Evolutionary conservation across 2,329 filamentous ascomycete species (phyloP).

Genomic region (Botrytis byssoidea): DNA sequence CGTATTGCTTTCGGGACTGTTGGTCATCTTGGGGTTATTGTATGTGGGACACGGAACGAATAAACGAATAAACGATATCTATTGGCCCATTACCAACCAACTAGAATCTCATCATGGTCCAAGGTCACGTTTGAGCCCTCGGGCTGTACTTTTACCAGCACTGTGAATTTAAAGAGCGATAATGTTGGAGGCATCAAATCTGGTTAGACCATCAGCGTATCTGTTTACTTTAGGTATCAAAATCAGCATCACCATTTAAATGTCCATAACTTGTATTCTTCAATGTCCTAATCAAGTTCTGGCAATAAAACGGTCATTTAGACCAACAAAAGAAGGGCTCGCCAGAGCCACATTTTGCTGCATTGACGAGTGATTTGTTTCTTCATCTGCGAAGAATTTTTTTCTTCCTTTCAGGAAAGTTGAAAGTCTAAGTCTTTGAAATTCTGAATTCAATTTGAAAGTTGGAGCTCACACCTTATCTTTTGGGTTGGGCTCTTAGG

Average conservation of each 20-base stretch:
- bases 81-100: too few relatives aligned
- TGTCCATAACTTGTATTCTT: not conserved
- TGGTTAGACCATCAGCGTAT: not conserved
- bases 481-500: rapidly evolving
- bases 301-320: not conserved
- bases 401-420: not conserved
- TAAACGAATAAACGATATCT: not conserved
- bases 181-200: not conserved
- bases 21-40: not conserved
- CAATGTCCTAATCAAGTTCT: not conserved
- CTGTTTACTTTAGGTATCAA: not conserved
- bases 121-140: not conserved
- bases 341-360: not conserved
- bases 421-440: not conserved
- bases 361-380: not conserved
- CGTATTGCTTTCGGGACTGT: not conserved
- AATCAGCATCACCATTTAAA: not conserved
- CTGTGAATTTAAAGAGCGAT: not conserved
- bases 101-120: not conserved
- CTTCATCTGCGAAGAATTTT: not conserved
- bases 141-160: not conserved
- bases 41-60: not conserved
- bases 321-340: not conserved
- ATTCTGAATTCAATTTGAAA: not conserved
- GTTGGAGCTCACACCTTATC: not conserved